A percentile compares a stretch with the other conserved stretches of the same genome.
Conservation (phyloP, 2,329 filamentous ascomycete species). For the Fusarium xylarioides region DNA sequence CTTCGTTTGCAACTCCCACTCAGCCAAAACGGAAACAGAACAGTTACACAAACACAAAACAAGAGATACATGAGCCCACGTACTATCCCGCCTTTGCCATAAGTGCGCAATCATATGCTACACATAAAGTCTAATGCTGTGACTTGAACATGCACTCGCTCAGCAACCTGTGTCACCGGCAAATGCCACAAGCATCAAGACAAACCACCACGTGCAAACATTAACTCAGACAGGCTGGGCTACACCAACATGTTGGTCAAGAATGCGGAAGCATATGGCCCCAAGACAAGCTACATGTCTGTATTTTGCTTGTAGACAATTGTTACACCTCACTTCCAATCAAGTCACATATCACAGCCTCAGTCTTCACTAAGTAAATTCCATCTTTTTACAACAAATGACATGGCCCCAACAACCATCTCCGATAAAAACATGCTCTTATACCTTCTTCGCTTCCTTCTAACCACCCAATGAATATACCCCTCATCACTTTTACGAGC, state of each 20-base stretch:
- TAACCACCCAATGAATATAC: constrained; percentile 19
- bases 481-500: constrained; percentile 9
- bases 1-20: background rate
- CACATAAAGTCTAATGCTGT: background rate
- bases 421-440: constrained; percentile 35
- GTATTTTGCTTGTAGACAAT: background rate
- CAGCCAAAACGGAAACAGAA: too few relatives aligned
- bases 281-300: background rate
- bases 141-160: background rate
- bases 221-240: background rate
- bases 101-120: background rate
- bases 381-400: constrained; percentile 29
- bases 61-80: background rate
- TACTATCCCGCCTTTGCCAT: too few relatives aligned
- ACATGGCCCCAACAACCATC: constrained; percentile 30
- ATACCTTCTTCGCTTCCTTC: constrained; percentile 30
- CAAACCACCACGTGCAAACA: background rate
- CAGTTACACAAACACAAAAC: background rate
- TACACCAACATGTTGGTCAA: background rate
- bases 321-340: background rate
- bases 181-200: background rate
- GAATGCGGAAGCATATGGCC: background rate
- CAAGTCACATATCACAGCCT: background rate
- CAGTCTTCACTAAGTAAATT: constrained; percentile 2
- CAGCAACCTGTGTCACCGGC: background rate